phyloP scores from a whole-genome alignment of 352 stramenopile genomes.

The Elongisporangium undulatum region DNA sequence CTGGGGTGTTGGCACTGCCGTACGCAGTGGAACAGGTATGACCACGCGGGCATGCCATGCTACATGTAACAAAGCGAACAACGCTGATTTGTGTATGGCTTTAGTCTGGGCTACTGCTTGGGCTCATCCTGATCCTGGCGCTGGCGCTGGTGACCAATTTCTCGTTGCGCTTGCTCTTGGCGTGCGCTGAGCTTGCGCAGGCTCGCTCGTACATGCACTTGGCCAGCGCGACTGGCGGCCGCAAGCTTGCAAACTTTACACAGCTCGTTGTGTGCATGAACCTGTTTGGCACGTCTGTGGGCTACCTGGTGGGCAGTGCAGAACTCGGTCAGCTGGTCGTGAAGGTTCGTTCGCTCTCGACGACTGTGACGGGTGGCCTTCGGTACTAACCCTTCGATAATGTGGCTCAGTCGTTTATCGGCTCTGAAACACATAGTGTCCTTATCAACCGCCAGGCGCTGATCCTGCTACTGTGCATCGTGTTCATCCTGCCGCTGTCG shows the following conservation, averaged over 20 bases:
- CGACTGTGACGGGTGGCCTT: not conserved
- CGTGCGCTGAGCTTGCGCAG: slow-evolving; percentile 69
- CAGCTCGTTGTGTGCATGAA: slow-evolving; percentile 82
- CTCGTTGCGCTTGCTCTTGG: slow-evolving; percentile 71
- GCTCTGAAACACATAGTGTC: slow-evolving; percentile 35
- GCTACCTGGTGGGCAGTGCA: slow-evolving; percentile 77
- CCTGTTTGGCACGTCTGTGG: slow-evolving; percentile 83
- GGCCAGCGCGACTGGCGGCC: slow-evolving; percentile 54
- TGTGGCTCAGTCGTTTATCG: slow-evolving; percentile 32
- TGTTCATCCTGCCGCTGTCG: slow-evolving; percentile 78
- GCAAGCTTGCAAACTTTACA: slow-evolving; percentile 61
- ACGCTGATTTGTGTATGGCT: not conserved
- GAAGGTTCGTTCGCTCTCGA: slow-evolving; percentile 20
- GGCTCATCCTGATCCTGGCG: slow-evolving; percentile 60
- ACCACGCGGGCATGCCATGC: no score
- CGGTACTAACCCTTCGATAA: not conserved
- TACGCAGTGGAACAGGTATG: slow-evolving; percentile 68
- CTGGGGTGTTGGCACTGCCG: slow-evolving; percentile 73
- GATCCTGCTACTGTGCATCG: slow-evolving; percentile 49
- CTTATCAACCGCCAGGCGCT: slow-evolving; percentile 62
- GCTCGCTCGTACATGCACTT: slow-evolving; percentile 84
- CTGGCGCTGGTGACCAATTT: slow-evolving; percentile 78
- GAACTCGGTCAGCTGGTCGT: slow-evolving; percentile 72
- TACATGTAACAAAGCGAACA: no score
- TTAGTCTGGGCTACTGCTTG: slow-evolving; percentile 56